A percentile compares a stretch with the other conserved stretches of the same genome.
These are phyloP conservation scores for Syzygium syzygioides DNA, from an alignment of 441 rosid species.

Conservation along the genomic window DNA sequence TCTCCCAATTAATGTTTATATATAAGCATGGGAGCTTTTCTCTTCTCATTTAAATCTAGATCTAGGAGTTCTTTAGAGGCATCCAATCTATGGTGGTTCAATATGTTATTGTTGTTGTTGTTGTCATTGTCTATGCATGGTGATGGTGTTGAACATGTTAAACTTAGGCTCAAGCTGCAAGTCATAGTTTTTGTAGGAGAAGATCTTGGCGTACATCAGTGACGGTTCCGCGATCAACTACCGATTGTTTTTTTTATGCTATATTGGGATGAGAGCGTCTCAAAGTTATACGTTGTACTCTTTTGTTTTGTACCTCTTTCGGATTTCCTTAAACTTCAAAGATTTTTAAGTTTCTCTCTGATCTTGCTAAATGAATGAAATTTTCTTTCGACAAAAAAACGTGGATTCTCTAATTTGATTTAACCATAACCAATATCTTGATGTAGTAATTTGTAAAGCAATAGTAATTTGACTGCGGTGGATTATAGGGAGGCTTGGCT, in stretches of 20 bases:
- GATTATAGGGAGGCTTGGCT: not conserved
- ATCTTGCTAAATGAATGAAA: not conserved
- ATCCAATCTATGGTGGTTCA: not conserved
- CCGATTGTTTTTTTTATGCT: not conserved
- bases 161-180: not conserved
- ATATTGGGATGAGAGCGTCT: not conserved
- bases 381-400: not conserved
- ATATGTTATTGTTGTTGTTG: not conserved
- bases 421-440: not conserved
- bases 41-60: not conserved
- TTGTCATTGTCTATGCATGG: not conserved
- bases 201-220: not conserved
- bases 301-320: not conserved
- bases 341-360: not conserved
- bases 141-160: not conserved
- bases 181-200: not conserved
- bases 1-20: not conserved
- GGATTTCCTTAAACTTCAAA: not conserved
- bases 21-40: not conserved
- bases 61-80: not conserved
- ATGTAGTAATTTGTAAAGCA: not conserved
- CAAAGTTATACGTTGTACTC: not conserved
- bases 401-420: not conserved
- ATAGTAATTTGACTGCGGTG: not conserved
- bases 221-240: fast-evolving